Base-by-base conservation (phyloP, 768 basidiomycete species). In the Symmetrospora coprosmae region DNA sequence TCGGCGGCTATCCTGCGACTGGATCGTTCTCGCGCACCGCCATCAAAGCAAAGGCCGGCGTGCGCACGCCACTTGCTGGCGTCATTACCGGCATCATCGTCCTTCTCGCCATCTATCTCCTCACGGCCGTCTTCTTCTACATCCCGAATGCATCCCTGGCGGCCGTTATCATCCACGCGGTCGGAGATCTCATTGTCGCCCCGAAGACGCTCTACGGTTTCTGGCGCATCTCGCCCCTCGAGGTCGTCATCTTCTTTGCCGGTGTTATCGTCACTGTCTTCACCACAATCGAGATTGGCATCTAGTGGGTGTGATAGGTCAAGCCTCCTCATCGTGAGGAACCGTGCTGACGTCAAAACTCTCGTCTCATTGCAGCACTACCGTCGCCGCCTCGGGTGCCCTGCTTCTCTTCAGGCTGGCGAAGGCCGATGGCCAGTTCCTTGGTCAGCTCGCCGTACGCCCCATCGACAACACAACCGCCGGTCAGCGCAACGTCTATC, bases 21-120 rank as follows among this genome's bases (percentile, higher is more conserved):
- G 94, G 94, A 1, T 96, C 91, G 0, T 99, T 99, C 79, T 94
- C 91, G 37, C 86, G 94, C n/a, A 86, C 90, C 2, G 94, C 94
- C 1, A 76, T 99, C 70, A 90, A 94, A 74, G 82, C 86, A 30
- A 96, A 92, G 73, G 91, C 87, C 0, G 94, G 94, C 47, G 92
- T 97, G n/a, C 81, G 92, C 51, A 97, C 94, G 2, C 94, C 94
- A 7, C 78, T 83, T 9, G 89, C 86, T 11, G 94, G 94, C 59
- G 78, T 90, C 60, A 70, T 85, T 66, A 85, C 88, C 21, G 84
- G 87, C 27, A 71, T 92, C 35, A 82, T 91, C 43, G 92, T 97
- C 66, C 78, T 97, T 59, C 83, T 96, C 61, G 89, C 94, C 0
- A 75, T 99, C 8, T 99, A 99, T 71, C 92, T 90, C 37, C 78